These are phyloP conservation scores for Kazachstania martiniae DNA, from an alignment of 805 yeast species.

Conservation along the genomic window DNA sequence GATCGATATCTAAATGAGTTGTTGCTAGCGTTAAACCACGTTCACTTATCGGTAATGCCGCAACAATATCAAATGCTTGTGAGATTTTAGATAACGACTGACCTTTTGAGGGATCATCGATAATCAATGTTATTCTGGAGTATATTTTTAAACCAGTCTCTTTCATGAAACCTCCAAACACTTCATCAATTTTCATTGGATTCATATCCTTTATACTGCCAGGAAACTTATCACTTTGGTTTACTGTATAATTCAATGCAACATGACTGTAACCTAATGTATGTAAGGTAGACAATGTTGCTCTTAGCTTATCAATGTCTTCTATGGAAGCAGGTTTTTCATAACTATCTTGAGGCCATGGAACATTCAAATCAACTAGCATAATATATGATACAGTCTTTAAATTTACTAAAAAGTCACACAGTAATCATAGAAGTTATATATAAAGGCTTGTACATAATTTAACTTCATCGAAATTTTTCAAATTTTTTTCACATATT, in stretches of 20 bases:
- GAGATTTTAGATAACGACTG: slow-evolving; percentile 35
- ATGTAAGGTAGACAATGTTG: slow-evolving; percentile 42
- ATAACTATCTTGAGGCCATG: slow-evolving; percentile 56
- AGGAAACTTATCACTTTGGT: slow-evolving; percentile 44
- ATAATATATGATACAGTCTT: slow-evolving; percentile 13
- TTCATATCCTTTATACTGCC: slow-evolving; percentile 32
- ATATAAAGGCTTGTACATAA: no score
- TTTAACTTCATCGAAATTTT: neutral
- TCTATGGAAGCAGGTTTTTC: slow-evolving; percentile 29
- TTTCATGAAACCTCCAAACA: slow-evolving; percentile 23
- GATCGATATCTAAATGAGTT: slow-evolving; percentile 66
- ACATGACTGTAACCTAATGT: slow-evolving; percentile 63
- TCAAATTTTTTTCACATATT: slow-evolving; percentile 1
- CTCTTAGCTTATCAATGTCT: slow-evolving; percentile 37
- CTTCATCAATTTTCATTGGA: slow-evolving; percentile 29
- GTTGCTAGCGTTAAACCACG: slow-evolving; percentile 67
- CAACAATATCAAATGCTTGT: slow-evolving; percentile 59
- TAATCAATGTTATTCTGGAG: slow-evolving; percentile 62
- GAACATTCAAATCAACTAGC: slow-evolving; percentile 60
- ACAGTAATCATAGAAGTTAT: neutral
- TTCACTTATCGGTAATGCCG: slow-evolving; percentile 74
- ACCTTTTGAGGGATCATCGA: slow-evolving; percentile 70
- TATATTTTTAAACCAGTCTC: slow-evolving; percentile 38
- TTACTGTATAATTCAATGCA: slow-evolving; percentile 58
- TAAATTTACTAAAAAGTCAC: neutral